Percentiles rank a stretch among this genome's conserved stretches.
Evolutionary conservation across 75 land plant species (phyloP).

Genomic region (Cunninghamia lanceolata): DNA sequence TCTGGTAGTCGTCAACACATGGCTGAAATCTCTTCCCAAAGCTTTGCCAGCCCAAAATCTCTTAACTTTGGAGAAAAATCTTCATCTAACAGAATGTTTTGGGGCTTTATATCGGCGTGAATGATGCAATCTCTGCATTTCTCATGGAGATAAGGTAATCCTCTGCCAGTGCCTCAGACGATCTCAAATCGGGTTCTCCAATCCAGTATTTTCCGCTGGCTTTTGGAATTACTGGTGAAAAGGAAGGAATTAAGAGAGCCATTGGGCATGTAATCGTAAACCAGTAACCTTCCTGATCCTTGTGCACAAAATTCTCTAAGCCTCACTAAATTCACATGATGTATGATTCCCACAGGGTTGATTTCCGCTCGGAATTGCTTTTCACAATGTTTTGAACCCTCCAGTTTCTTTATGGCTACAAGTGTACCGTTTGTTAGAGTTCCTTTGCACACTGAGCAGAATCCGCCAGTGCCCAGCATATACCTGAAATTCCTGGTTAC

Average conservation of each 20-base stretch:
- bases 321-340: slow-evolving; percentile 34
- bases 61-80: too few relatives aligned
- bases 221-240: slow-evolving; percentile 7
- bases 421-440: slow-evolving; percentile 9
- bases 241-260: slow-evolving; percentile 30
- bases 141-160: slow-evolving; percentile 47
- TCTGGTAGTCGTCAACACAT: too few relatives aligned
- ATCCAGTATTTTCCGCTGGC: background rate
- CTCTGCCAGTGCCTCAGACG: slow-evolving; percentile 47
- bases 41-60: too few relatives aligned
- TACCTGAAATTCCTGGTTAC: slow-evolving; percentile 30
- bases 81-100: slow-evolving; percentile 39
- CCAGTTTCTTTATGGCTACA: slow-evolving; percentile 38
- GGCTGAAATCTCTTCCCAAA: too few relatives aligned
- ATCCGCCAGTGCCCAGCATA: slow-evolving; percentile 41
- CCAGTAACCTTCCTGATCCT: slow-evolving; percentile 22
- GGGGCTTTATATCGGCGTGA: slow-evolving; percentile 59
- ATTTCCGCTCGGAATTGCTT: slow-evolving; percentile 41
- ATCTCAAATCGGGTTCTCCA: slow-evolving; percentile 46
- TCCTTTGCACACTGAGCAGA: slow-evolving; percentile 42
- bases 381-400: slow-evolving; percentile 26
- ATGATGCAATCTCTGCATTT: slow-evolving; percentile 50
- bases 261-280: slow-evolving; percentile 40
- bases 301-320: slow-evolving; percentile 36
- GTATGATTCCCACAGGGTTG: slow-evolving; percentile 33